Base-by-base conservation (phyloP, 768 basidiomycete species). In the Albatrellus ellisii region DNA sequence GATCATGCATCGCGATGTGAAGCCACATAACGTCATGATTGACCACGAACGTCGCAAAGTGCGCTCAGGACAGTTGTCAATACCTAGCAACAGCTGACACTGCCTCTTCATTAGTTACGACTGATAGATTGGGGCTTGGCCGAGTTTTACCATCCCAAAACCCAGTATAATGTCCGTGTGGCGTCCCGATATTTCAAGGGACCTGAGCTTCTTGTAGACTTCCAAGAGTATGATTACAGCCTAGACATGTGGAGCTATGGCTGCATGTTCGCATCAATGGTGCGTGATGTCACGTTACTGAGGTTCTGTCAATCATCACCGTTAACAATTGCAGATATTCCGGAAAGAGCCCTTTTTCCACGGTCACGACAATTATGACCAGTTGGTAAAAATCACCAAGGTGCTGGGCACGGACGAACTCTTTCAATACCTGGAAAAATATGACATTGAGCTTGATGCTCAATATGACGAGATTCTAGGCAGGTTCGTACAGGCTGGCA, bases 321-420 rank as follows among this genome's bases (percentile, higher is more conserved):
- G 45, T 29, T 25, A 26, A 42, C 20, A 33, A 31, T 41, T 41
- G 17, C 50, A 97, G 92, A 97, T 98, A 55, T 97, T 98, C 75
- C 79, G 94, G 52, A 97, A 97, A 61, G 94, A 97, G 59, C 94
- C 94, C 18, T 95, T 97, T 68, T 98, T 98, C 75, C 94, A 98
- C 55, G 94, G 94, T 12, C 92, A 95, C 57, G 92, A 98, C 62
- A 98, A 98, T 62, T 94, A 94, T 55, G 94, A 98, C 63, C 94
- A 97, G 58, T 67, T 98, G 45, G 92, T 94, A 56, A 98, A 95
- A 66, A 98, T 98, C 50, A 81, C 90, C 42, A 98, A 97, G 66
- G 91, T 98, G 38, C 70, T 98, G 46, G 94, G 94, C 34, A 98
- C 94, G 4, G 94, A 97, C 51, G 94, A 94, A 54, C 63, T 98